Conservation (phyloP, 139 green algal genomes). For the Tetraselmis striata region DNA sequence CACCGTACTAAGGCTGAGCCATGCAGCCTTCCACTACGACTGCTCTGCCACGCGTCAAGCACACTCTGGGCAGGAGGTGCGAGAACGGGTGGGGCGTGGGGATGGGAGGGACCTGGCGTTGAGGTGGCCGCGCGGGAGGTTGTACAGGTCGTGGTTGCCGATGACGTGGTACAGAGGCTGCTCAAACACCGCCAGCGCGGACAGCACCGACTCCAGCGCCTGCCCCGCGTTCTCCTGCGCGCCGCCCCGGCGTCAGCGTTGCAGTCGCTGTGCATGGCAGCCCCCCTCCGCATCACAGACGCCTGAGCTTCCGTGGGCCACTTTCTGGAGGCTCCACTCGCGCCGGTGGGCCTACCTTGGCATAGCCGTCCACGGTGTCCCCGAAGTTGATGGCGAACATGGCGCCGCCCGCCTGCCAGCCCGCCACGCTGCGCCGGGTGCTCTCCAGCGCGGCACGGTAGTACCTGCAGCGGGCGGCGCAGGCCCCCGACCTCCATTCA, state of each 20-base stretch:
- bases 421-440: neutral
- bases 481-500: too few relatives aligned
- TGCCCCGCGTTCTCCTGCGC: conserved; percentile 14
- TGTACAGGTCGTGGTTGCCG: conserved; percentile 61
- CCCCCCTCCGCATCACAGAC: too few relatives aligned
- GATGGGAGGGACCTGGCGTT: conserved; percentile 3
- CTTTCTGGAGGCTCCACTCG: too few relatives aligned
- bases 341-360: neutral
- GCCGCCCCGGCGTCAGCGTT: too few relatives aligned
- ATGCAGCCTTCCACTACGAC: neutral
- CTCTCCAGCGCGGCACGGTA: neutral
- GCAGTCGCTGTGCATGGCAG: too few relatives aligned
- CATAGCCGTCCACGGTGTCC: conserved; percentile 36
- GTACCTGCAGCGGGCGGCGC: neutral
- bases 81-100: conserved; percentile 16
- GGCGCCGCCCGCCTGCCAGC: neutral
- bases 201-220: conserved; percentile 36
- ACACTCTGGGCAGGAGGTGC: neutral
- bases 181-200: conserved; percentile 32
- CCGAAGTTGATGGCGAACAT: conserved; percentile 33
- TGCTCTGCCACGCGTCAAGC: conserved; percentile 26
- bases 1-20: too few relatives aligned
- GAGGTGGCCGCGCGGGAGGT: conserved; percentile 42
- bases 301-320: too few relatives aligned
- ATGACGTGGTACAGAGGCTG: conserved; percentile 51